These are phyloP conservation scores for Hanseniaspora guilliermondii DNA, from an alignment of 805 yeast genomes.

Conservation along the genomic window DNA sequence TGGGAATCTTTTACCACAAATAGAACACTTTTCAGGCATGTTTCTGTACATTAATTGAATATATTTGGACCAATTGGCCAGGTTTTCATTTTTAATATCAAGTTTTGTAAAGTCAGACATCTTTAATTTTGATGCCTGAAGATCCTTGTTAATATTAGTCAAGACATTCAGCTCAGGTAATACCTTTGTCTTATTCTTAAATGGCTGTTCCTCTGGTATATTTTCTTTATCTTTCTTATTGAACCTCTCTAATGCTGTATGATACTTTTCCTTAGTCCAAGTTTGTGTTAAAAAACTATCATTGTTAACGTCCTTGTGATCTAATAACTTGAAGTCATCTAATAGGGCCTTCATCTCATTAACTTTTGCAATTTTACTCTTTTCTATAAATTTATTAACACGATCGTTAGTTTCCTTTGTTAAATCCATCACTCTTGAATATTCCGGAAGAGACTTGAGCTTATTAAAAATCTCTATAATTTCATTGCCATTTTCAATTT, in stretches of 20 bases:
- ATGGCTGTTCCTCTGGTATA: background rate
- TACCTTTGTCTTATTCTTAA: background rate
- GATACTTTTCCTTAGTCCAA: background rate
- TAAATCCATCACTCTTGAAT: conserved; percentile 17
- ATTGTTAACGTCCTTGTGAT: background rate
- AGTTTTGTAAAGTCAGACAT: conserved; percentile 21
- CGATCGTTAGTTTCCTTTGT: background rate
- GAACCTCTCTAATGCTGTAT: background rate
- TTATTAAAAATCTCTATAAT: conserved; percentile 31
- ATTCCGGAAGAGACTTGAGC: conserved; percentile 30
- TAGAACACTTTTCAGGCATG: conserved; percentile 70
- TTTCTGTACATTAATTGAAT: conserved; percentile 24
- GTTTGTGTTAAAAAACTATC: background rate
- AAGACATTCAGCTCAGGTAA: conserved; percentile 5
- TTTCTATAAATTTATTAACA: conserved; percentile 13
- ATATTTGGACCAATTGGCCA: conserved; percentile 22
- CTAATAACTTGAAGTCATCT: background rate
- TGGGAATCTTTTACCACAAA: conserved; percentile 79
- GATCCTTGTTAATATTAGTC: conserved; percentile 9
- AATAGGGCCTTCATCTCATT: conserved; percentile 1
- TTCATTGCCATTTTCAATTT: conserved; percentile 26
- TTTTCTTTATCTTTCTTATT: background rate
- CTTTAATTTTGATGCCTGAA: conserved; percentile 4
- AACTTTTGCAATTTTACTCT: conserved; percentile 3
- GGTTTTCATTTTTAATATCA: conserved; percentile 20